Conservation (phyloP, 192 early-diverging fungal genomes). For the Jimgerdemannia flammicorona region DNA sequence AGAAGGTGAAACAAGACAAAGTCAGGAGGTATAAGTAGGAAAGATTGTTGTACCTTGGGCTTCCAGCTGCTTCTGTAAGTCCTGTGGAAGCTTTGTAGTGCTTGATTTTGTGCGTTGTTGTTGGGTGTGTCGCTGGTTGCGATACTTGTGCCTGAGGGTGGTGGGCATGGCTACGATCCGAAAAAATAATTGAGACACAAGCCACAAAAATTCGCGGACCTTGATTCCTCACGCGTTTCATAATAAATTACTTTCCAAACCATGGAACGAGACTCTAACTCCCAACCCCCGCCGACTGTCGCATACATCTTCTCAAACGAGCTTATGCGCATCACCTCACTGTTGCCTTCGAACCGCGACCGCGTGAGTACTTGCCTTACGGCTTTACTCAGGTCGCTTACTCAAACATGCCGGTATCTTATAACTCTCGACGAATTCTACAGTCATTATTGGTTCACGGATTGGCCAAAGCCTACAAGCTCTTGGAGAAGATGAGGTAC, state of each 20-base stretch:
- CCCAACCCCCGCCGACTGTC: background rate
- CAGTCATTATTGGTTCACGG: background rate
- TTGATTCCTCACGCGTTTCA: background rate
- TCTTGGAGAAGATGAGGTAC: background rate
- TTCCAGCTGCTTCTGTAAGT: conserved; percentile 33
- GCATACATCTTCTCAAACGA: background rate
- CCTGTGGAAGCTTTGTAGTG: conserved; percentile 33
- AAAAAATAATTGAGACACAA: background rate
- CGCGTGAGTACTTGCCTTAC: background rate
- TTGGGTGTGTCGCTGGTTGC: background rate
- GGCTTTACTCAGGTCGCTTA: background rate
- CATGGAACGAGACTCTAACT: background rate
- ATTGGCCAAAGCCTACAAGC: background rate
- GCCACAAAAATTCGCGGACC: no score
- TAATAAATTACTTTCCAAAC: no score
- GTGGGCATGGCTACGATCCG: background rate
- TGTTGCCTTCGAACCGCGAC: background rate
- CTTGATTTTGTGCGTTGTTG: conserved; percentile 21
- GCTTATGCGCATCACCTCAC: background rate
- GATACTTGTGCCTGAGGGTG: background rate
- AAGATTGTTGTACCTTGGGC: conserved; percentile 18
- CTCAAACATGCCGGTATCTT: background rate
- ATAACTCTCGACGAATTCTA: background rate
- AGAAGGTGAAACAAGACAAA: background rate
- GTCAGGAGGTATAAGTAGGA: background rate